phyloP scores from a whole-genome alignment of 2,329 filamentous ascomycete genomes.

The Cadophora malorum region DNA sequence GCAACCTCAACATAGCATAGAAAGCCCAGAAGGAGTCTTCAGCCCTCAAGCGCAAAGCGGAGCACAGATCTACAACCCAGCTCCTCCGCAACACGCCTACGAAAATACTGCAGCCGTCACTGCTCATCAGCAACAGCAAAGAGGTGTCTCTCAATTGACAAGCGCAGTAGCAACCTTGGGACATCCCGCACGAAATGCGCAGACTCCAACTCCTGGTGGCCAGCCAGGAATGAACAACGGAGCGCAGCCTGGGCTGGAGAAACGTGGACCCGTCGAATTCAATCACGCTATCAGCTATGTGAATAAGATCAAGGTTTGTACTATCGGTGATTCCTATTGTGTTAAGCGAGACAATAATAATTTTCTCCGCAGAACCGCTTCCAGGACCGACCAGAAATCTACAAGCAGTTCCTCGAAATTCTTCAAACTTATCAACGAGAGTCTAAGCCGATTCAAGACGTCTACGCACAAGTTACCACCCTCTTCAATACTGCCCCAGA shows the following conservation, averaged over 20 bases:
- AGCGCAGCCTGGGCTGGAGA: slow-evolving; percentile 72
- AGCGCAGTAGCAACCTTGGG: slow-evolving; percentile 58
- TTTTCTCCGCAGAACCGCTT: slow-evolving; percentile 78
- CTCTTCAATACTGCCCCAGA: slow-evolving; percentile 94
- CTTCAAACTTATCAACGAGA: slow-evolving; percentile 97
- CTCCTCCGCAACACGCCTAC: slow-evolving; percentile 49
- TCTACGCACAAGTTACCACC: slow-evolving; percentile 94
- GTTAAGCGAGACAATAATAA: slow-evolving; percentile 20
- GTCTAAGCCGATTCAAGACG: slow-evolving; percentile 97
- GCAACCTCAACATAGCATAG: slow-evolving; percentile 62
- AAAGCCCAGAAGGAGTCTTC: slow-evolving; percentile 68
- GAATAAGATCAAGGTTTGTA: slow-evolving; percentile 94
- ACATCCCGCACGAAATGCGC: slow-evolving; percentile 57
- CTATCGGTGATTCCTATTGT: background rate
- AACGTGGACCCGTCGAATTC: slow-evolving; percentile 94
- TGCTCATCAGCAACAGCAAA: slow-evolving; percentile 67
- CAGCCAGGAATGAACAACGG: slow-evolving; percentile 67
- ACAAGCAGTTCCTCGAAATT: slow-evolving; percentile 98
- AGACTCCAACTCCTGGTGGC: slow-evolving; percentile 64
- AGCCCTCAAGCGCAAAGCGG: slow-evolving; percentile 62
- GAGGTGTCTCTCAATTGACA: slow-evolving; percentile 69
- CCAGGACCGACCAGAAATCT: slow-evolving; percentile 94
- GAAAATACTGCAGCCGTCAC: slow-evolving; percentile 50
- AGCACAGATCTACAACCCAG: slow-evolving; percentile 53
- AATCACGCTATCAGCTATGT: slow-evolving; percentile 99